Percentiles rank a stretch among this genome's conserved stretches.
phyloP scores from a whole-genome alignment of 208 protist genomes.

The Acanthamoeba healyi region DNA sequence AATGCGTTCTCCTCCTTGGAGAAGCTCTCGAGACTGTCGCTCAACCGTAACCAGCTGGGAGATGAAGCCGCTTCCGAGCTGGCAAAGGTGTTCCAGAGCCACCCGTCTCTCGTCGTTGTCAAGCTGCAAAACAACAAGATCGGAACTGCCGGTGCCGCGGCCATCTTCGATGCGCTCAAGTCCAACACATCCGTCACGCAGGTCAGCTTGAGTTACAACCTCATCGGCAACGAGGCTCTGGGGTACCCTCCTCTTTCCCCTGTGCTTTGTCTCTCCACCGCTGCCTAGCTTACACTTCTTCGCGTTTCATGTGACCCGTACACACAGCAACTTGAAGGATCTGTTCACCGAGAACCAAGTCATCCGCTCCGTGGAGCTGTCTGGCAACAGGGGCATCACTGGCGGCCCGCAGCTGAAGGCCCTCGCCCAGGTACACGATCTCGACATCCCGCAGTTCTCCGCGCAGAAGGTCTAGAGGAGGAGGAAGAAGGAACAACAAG shows the following conservation, averaged over 20 bases:
- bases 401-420: slow-evolving; percentile 19
- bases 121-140: slow-evolving; percentile 69
- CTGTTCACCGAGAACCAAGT: slow-evolving; percentile 17
- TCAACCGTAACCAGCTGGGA: slow-evolving; percentile 37
- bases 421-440: slow-evolving; percentile 18
- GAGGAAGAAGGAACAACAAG: neutral
- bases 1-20: slow-evolving; percentile 30
- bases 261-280: too few species aligned
- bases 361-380: slow-evolving; percentile 45
- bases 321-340: slow-evolving; percentile 11
- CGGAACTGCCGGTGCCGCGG: neutral
- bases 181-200: slow-evolving; percentile 21
- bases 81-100: slow-evolving; percentile 7
- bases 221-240: slow-evolving; percentile 37
- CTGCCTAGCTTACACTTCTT: too few species aligned
- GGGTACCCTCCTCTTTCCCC: too few species aligned
- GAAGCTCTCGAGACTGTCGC: slow-evolving; percentile 18
- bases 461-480: neutral
- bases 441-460: slow-evolving; percentile 49
- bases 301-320: too few species aligned
- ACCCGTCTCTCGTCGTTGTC: slow-evolving; percentile 13
- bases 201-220: slow-evolving; percentile 30
- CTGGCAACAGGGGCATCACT: slow-evolving; percentile 58
- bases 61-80: slow-evolving; percentile 18
- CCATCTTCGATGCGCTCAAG: slow-evolving; percentile 61